Conservation (phyloP, 306 rosid species). For the Vigna nakashimae region DNA sequence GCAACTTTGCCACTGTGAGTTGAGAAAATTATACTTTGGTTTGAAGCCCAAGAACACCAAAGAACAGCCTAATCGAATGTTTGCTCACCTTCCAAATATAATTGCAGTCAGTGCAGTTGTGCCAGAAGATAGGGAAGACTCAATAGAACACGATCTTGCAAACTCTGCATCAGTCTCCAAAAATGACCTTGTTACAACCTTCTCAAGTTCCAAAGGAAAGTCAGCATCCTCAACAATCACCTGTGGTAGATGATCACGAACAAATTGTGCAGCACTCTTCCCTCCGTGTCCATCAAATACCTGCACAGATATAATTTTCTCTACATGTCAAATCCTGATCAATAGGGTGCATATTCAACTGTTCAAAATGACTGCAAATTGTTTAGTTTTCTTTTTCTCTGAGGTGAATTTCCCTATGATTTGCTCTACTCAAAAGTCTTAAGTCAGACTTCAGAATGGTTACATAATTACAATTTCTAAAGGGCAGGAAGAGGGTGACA, state of each 20-base stretch:
- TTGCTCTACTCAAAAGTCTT: neutral
- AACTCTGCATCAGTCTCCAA: constrained; percentile 81
- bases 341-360: no score
- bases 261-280: constrained; percentile 82
- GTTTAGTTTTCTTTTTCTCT: no score
- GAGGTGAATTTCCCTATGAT: no score
- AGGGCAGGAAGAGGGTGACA: neutral
- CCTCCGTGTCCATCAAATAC: constrained; percentile 99
- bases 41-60: constrained; percentile 21
- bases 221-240: constrained; percentile 87
- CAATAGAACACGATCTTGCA: constrained; percentile 68
- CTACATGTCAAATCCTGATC: constrained; percentile 35
- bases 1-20: constrained; percentile 1
- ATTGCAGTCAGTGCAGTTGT: constrained; percentile 96
- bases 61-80: constrained; percentile 10
- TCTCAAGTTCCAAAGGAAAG: constrained; percentile 89
- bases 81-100: constrained; percentile 82
- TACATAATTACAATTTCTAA: neutral
- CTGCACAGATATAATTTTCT: constrained; percentile 53
- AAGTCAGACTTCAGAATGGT: constrained; percentile 1
- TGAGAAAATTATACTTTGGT: neutral
- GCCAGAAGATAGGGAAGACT: constrained; percentile 80
- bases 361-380: no score
- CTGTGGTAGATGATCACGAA: constrained; percentile 85
- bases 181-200: constrained; percentile 88